Base-by-base conservation (phyloP, 768 basidiomycete species). In the Tremella mesenterica region DNA sequence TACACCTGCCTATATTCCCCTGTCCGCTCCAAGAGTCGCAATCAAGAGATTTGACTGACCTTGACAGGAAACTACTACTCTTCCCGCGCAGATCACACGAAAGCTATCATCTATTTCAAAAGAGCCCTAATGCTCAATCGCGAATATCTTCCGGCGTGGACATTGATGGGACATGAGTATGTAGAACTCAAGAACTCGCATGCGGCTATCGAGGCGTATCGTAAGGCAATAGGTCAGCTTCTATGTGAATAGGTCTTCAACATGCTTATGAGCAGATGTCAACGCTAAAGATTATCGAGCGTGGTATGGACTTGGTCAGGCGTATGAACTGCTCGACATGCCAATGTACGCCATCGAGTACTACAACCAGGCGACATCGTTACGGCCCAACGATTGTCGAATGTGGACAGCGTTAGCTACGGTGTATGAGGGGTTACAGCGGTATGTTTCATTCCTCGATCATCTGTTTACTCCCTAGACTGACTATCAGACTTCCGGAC, bases 151-250 rank as follows among this genome's bases (percentile, higher is more conserved):
- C 87, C 91, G 6, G 95, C 95, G 4, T 99, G 95, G 95, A 97
- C 93, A 3, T 76, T 99, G 58, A 91, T 99, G 89, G 95, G 95
- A 1, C 95, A 99, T 67, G 95, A 97, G 74, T 96, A 87, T 64
- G 86, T 99, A 39, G 95, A 99, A 75, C 84, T 95, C 84, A 97
- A 97, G 76, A 97, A 99, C 73, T 90, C 90, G 4, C 92, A 97
- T 77, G 95, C 95, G 1, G 93, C 95, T 14, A 95, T 97, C 51
- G 95, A 97, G 75, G 88, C 91, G 9, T 99, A 97, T 74, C 82
- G 95, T 50, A 81, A 91, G 68, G 95, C 95, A 48, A 83, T 97
- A 56, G 90, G 92, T 90, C 73, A 52, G 85, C 74, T 13, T 5
- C 29, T n/a, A 29, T 27, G 21, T 21, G 27, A 5, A 6, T 2